Evolutionary conservation across 169 alveolate genomes (phyloP), one percentile per base, ranked within the genome.

Genomic region (Plasmodium berghei): DNA sequence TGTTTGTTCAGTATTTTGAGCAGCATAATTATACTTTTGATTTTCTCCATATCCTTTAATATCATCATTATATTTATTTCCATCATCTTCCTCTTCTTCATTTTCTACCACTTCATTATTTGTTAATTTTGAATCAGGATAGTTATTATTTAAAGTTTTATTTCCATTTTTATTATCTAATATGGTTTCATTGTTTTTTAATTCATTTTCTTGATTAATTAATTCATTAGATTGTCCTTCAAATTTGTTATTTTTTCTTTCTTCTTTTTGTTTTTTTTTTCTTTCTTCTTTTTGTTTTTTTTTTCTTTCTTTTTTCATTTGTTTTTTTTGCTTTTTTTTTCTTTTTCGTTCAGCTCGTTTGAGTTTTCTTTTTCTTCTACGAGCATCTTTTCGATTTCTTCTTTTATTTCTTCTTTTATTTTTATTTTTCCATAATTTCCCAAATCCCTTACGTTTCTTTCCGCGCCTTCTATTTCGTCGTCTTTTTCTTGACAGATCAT

Each of bases 401-500:
- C 20, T 24, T 75, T 54, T 69, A 26, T 28, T 45, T 22, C 49
- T 46, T 48, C 58, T 40, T 20, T 12, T 8, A 48, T 10, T 46
- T 22, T 10, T 67, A 5, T 16, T 18, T 6, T 20, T 70, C 16
- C 48, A 8, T 70, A 9, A 6, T 9, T 24, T 70, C 49, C 24
- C n/a, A 52, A 34, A 34, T 8, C 40, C 40, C 18, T 49, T 70
- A 9, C 63, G 48, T 9, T 48, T n/a, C 49, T 12, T 9, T 20
- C 16, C 9, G 24, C 64, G 5, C 20, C 14, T 26, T 70, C 66
- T 49, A 20, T 6, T 66, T n/a, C 14, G 10, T 6, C 80, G 18
- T 26, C 48, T 45, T 20, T 70, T 70, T 46, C 80, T 45, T 20
- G 52, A 49, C 48, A 70, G 20, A 0, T 48, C 80, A 70, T 70